These are phyloP conservation scores for Xylaria castorea DNA, from an alignment of 495 filamentous ascomycete genomes.

Conservation along the genomic window DNA sequence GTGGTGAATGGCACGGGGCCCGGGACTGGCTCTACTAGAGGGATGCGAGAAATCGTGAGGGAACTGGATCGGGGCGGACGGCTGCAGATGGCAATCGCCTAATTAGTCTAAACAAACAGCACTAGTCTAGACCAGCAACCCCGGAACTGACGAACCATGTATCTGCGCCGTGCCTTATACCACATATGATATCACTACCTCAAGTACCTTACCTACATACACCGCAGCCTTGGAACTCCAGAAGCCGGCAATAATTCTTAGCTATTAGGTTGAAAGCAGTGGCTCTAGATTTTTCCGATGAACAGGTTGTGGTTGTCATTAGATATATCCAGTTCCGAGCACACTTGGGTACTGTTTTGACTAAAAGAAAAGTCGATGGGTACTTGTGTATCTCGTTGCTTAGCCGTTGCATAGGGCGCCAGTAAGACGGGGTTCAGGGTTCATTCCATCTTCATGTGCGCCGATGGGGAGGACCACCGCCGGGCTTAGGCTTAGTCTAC, in stretches of 20 bases:
- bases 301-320: neutral
- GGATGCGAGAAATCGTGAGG: neutral
- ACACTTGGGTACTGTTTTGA: neutral
- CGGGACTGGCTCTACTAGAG: neutral
- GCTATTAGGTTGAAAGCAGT: neutral
- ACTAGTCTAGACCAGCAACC: neutral
- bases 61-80: slow-evolving; percentile 1
- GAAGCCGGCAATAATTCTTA: neutral
- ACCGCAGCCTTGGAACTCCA: neutral
- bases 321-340: neutral
- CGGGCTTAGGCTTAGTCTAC: neutral
- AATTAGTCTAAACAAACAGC: slow-evolving; percentile 5
- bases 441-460: neutral
- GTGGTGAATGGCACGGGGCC: neutral
- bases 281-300: neutral
- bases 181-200: neutral
- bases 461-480: neutral
- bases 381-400: slow-evolving; percentile 19
- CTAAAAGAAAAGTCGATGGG: neutral
- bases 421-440: slow-evolving; percentile 18
- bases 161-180: neutral
- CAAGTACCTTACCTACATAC: neutral
- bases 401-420: slow-evolving; percentile 22
- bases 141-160: neutral
- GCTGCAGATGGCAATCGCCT: neutral